Evolutionary conservation across 305 asterid genomes (phyloP), one percentile per base, ranked within the genome.

Genomic region (Plantago coronopus): DNA sequence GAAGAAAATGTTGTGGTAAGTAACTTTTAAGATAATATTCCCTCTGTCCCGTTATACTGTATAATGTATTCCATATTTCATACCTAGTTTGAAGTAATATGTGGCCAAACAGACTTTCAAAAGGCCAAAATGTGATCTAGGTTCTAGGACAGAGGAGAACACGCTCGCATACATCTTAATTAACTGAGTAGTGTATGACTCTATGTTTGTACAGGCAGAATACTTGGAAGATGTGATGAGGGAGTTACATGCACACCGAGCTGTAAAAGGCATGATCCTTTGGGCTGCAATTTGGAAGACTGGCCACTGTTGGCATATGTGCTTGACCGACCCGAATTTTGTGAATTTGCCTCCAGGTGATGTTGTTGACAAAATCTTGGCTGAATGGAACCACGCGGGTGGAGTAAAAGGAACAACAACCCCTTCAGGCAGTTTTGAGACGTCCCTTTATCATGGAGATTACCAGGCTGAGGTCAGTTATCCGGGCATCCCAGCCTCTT

Each of bases 241-340:
- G 63, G 83, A 82, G 60, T 53, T 74, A 21, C 73, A 62, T 31
- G 40, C 81, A 3, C 83, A 82, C 58, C 78, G 59, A 8, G 70
- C 75, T 0, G 73, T 79, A 3, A 57, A 70, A 34, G 85, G 85
- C 47, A 57, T 82, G 21, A 56, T 82, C 45, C 29, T 82, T 25
- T 82, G 88, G 88, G 43, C 67, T 3, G 70, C 79, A 18, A 72
- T 78, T 77, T 3, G 21, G 43, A 20, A 53, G 0, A 19, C 59
- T n/a, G 55, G 37, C 4, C 2, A 3, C 4, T 69, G 68, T 40
- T 69, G 19, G n/a, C 45, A 50, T 2, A 72, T 82, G 83, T 79
- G 85, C 25, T 54, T 82, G 58, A 72, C 83, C 0, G 81, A 79
- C 59, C 18, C 47, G 51, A 65, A 77, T 37, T 82, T 79, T 69